Evolutionary conservation across 1,284 basidiomycete genomes (phyloP), one percentile per base, ranked within the genome.

Genomic region (Leccinum proliferum): DNA sequence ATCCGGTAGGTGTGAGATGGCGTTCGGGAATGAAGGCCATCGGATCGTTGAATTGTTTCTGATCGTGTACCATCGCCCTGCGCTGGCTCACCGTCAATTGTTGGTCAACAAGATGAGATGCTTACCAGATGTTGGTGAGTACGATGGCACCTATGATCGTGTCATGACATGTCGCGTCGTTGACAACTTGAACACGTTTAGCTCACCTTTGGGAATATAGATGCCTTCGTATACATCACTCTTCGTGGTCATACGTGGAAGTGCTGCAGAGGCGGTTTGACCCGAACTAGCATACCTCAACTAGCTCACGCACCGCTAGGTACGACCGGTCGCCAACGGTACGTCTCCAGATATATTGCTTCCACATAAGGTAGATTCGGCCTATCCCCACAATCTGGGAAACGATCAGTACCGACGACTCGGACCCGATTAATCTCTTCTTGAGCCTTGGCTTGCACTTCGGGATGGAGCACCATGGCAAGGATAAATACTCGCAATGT

Each of bases 151-250:
- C 73, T 75, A 55, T 9, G 25, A 52, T 18, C 11, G 5, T 25
- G 5, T 63, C 29, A 55, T 35, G 37, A 39, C 4, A 3, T 21
- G 21, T 10, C 15, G n/a, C 18, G 15, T 18, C 34, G 7, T 48
- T 1, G 15, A 60, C 4, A 14, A 18, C 2, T 29, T 37, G 25
- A n/a, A 29, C 5, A 32, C 5, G 25, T 32, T 25, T 32, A 25
- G 18, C 72, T 59, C 50, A 70, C 74, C 72, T 61, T 75, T 70
- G 4, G 72, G 70, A 10, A 73, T 72, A 43, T 70, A 70, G 65
- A 75, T 73, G 18, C 70, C 74, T 6, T 75, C 58, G 21, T 73
- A 72, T 7, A 73, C 46, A 43, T 75, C 74, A 25, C 66, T 69
- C 6, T 58, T 59, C 29, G 48, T 62, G 6, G 72, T 70, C 65